Evolutionary conservation across 2,329 filamentous ascomycete species (phyloP), one percentile per base, ranked within the genome.

Genomic region (Beauveria pseudobassiana): DNA sequence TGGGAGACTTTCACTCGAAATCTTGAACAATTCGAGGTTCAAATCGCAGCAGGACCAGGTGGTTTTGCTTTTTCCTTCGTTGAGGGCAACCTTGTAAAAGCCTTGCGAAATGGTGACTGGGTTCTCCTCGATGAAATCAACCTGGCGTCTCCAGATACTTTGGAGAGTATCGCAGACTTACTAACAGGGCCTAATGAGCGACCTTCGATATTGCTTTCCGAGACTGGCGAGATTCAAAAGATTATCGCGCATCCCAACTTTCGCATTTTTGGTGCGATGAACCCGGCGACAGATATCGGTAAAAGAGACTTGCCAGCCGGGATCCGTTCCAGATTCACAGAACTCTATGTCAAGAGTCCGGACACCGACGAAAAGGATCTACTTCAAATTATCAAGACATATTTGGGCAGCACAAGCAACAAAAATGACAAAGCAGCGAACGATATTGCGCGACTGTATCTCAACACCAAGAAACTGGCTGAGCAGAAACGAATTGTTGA

Each of bases 261-360:
- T 73, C 87, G 95, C 45, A 90, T 99, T 16, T 99, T 99, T 71
- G 96, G 91, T 57, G 95, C 96, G 30, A 99, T 99, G 95, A 99
- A 99, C 70, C 95, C 95, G 34, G 95, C 95, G 5, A 99, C 95
- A 3, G 95, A 99, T 77, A 87, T 97, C 61, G 95, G 96, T 64
- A 99, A 99, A 76, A 88, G 93, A 61, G 95, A 99, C 73, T 78
- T 99, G 18, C 92, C 93, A 0, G 86, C 90, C 60, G 93, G 93
- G 1, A 85, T 98, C 49, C 83, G 93, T 61, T 96, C 93, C 9
- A 85, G 93, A 54, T 99, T 99, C 71, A 98, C 95, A 0, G 95
- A 99, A 73, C 81, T 99, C 24, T 99, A 96, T 71, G 92, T 99
- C 26, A 86, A 91, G 60, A 95, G 91, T 67, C 93, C 95, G 0